Percentiles rank a stretch among this genome's conserved stretches.
Conservation (phyloP, 495 filamentous ascomycete species). For the Astrocystis sublimbata region DNA sequence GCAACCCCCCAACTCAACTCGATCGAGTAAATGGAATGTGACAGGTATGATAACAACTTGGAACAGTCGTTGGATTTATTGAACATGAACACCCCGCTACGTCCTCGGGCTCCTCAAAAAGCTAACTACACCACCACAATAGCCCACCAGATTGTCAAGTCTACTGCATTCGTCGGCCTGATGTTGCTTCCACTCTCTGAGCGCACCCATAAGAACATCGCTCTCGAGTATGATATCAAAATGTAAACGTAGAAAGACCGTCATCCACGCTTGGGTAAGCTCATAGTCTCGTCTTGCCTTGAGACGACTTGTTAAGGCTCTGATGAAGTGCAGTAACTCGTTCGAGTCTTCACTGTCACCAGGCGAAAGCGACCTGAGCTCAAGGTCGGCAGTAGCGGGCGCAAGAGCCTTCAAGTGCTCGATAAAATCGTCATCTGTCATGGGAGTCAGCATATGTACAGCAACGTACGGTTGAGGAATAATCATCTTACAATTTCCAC, state of each 20-base stretch:
- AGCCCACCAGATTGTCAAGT: constrained; percentile 75
- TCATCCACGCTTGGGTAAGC: constrained; percentile 94
- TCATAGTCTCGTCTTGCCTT: constrained; percentile 77
- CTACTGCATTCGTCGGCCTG: constrained; percentile 69
- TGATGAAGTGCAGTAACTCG: constrained; percentile 64
- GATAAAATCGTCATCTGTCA: constrained; percentile 60
- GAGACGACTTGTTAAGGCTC: constrained; percentile 69
- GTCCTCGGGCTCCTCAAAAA: constrained; percentile 72
- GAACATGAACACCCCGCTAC: constrained; percentile 29
- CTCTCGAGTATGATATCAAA: constrained; percentile 49
- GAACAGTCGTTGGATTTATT: no score
- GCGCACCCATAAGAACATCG: constrained; percentile 44
- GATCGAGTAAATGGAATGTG: no score
- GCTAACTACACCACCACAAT: constrained; percentile 82
- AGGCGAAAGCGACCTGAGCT: constrained; percentile 75
- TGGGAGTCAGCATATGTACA: constrained; percentile 16
- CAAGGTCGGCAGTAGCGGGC: constrained; percentile 81
- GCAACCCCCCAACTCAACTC: no score
- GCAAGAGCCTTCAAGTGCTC: constrained; percentile 74
- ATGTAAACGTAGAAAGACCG: constrained; percentile 81
- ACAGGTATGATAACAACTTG: no score
- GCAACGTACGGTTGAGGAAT: constrained; percentile 4
- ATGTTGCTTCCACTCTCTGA: constrained; percentile 65
- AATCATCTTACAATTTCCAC: constrained; percentile 52
- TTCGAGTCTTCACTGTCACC: constrained; percentile 45